Evolutionary conservation across 169 alveolate species (phyloP), one percentile per base, ranked within the genome.

Genomic region (Toxoplasma gondii): DNA sequence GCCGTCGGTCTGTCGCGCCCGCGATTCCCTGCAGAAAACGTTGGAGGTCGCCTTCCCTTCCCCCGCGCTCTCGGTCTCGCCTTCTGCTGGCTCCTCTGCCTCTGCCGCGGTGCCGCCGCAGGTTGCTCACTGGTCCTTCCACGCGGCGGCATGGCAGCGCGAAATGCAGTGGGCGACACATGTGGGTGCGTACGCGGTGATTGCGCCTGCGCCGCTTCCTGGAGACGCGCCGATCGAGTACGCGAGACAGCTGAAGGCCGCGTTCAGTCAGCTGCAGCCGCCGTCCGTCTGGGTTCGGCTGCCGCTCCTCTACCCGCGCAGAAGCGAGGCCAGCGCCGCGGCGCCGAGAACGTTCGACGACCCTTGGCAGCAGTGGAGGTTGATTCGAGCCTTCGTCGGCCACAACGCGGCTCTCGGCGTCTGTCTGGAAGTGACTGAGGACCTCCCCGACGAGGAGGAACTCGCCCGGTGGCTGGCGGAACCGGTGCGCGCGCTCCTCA

Each of bases 381-480:
- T 31, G 34, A 74, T 69, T 36, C 64, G 81, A 67, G 39, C 80
- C 78, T 19, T 78, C n/a, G 80, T 70, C 27, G 94, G 94, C 36
- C 80, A 39, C 69, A 54, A 83, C 64, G 69, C 45, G 22, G 39
- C 49, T 53, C 94, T 91, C 36, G 94, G 94, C 7, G 39, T 91
- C 34, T 83, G 88, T 34, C 82, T 91, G 64, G 82, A 91, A 82
- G 39, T 91, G 49, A 91, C 94, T 0, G 74, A 45, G 19, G 95
- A 93, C 49, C 67, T 93, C 29, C 95, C 95, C 27, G 29, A 45
- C n/a, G 91, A 86, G 38, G 86, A 45, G 83, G 88, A 69, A 22
- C 93, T 94, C 43, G 94, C 74, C 45, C 94, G 96, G n/a, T 94
- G 96, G 96, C 58, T 88, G 34, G 96, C 94, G 0, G 96, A 94